Percentiles rank a stretch among this genome's conserved stretches.
Evolutionary conservation across 1,139 yeast genomes (phyloP).

Genomic region (Kodamaea sp.): DNA sequence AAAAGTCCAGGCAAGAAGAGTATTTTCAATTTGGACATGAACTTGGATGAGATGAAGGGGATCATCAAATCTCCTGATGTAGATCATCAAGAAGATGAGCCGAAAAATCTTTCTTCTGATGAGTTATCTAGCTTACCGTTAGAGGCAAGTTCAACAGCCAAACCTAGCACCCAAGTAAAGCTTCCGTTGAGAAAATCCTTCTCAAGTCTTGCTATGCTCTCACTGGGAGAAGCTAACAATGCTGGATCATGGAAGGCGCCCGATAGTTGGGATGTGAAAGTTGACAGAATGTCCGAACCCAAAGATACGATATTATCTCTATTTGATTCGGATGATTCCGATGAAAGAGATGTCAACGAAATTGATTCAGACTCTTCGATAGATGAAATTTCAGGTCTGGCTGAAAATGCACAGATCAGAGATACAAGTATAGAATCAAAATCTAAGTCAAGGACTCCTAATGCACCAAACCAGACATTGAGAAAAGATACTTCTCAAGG

Average conservation of each 20-base stretch:
- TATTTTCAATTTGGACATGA: conserved; percentile 43
- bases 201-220: conserved; percentile 5
- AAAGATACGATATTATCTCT: conserved; percentile 10
- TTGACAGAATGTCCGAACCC: conserved; percentile 15
- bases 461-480: no score
- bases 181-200: conserved; percentile 8
- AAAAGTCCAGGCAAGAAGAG: conserved; percentile 3
- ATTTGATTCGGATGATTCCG: conserved; percentile 21
- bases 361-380: conserved; percentile 7
- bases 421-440: no score
- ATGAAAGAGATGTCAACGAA: conserved; percentile 11
- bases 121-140: conserved; percentile 1
- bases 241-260: conserved; percentile 60
- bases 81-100: not conserved
- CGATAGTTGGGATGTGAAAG: conserved; percentile 75
- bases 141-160: conserved; percentile 1
- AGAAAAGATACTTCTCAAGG: no score
- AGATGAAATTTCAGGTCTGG: not conserved
- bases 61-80: conserved; percentile 37
- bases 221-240: conserved; percentile 2
- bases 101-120: conserved; percentile 1
- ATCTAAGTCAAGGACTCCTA: no score
- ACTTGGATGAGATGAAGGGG: conserved; percentile 50
- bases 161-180: conserved; percentile 4
- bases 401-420: no score